phyloP scores from a whole-genome alignment of 2,329 filamentous ascomycete genomes.

The Huntiella bhutanensis region DNA sequence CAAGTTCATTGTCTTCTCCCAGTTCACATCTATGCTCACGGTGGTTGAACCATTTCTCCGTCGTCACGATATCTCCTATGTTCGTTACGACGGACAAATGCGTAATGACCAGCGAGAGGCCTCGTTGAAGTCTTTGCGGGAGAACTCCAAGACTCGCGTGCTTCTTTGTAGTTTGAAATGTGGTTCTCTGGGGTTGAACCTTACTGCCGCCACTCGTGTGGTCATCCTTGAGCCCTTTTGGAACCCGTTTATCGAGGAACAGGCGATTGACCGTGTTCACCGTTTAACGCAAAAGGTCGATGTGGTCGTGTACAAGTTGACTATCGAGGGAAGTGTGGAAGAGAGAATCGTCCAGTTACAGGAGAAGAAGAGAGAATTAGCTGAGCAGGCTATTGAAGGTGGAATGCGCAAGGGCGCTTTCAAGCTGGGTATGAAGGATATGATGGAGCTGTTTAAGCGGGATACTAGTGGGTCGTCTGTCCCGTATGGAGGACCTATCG shows the following conservation, averaged over 20 bases:
- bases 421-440: slow-evolving; percentile 84
- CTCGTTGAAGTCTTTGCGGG: slow-evolving; percentile 57
- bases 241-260: slow-evolving; percentile 99
- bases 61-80: slow-evolving; percentile 54
- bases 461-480: slow-evolving; percentile 8
- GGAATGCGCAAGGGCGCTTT: slow-evolving; percentile 52
- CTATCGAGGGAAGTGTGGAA: slow-evolving; percentile 71
- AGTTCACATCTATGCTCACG: slow-evolving; percentile 97
- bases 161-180: slow-evolving; percentile 88
- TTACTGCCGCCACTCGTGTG: slow-evolving; percentile 83
- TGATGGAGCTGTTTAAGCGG: slow-evolving; percentile 71
- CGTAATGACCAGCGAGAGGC: slow-evolving; percentile 81
- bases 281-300: slow-evolving; percentile 93
- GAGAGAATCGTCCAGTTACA: slow-evolving; percentile 88
- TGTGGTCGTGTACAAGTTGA: slow-evolving; percentile 88
- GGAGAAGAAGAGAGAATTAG: slow-evolving; percentile 78
- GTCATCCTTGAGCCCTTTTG: slow-evolving; percentile 96
- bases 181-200: slow-evolving; percentile 77
- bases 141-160: slow-evolving; percentile 56
- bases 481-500: slow-evolving; percentile 3
- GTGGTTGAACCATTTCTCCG: slow-evolving; percentile 82
- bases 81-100: slow-evolving; percentile 91
- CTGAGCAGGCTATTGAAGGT: slow-evolving; percentile 78
- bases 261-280: slow-evolving; percentile 95
- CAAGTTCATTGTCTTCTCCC: slow-evolving; percentile 97